Evolutionary conservation across 208 protist species (phyloP).

Genomic region (Dictyostelium gargantuum): DNA sequence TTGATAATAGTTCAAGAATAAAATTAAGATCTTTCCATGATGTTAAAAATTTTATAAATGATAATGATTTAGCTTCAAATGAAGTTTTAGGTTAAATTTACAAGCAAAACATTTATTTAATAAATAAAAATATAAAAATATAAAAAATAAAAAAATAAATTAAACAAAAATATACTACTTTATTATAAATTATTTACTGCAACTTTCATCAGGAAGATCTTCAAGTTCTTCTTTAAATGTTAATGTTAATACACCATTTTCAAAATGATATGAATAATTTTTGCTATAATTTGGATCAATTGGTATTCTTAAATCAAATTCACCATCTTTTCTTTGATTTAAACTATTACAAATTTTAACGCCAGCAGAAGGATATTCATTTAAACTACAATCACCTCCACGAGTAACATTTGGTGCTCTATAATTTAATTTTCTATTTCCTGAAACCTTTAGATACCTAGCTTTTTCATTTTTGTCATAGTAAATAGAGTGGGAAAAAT

Average conservation of each 20-base stretch:
- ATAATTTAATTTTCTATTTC: not conserved
- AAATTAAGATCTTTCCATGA: too few relatives aligned
- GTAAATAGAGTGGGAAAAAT: not conserved
- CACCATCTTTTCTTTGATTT: not conserved
- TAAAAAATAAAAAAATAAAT: too few relatives aligned
- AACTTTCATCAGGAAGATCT: not conserved
- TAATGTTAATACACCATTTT: not conserved
- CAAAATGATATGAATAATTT: not conserved
- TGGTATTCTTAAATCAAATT: not conserved
- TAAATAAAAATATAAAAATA: too few relatives aligned
- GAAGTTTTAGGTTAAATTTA: too few relatives aligned
- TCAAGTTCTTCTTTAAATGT: not conserved
- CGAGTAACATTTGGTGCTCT: not conserved
- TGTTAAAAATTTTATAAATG: too few relatives aligned
- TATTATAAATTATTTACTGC: not conserved
- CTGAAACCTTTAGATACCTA: not conserved
- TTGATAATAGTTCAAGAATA: too few relatives aligned
- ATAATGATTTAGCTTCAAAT: too few relatives aligned
- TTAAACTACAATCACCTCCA: not conserved
- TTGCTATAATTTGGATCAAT: not conserved
- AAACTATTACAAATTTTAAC: not conserved
- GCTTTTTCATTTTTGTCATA: not conserved
- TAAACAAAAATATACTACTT: too few relatives aligned
- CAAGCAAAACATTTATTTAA: too few relatives aligned
- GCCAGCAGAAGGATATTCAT: not conserved